These are phyloP conservation scores for Aegle marmelos DNA, from an alignment of 345 rosid species.

Conservation along the genomic window DNA sequence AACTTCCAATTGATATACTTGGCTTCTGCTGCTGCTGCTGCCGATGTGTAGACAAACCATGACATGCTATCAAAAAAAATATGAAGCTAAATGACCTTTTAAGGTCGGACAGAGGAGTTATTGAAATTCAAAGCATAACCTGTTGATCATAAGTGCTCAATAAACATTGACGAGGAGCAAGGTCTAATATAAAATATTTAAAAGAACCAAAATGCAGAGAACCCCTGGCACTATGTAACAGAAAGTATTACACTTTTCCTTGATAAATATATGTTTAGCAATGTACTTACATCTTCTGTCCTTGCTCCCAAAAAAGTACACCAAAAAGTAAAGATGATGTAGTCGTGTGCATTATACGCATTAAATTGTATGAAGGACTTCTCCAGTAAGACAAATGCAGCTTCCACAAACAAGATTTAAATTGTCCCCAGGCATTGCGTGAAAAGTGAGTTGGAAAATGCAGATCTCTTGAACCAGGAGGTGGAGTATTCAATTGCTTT, in stretches of 20 bases:
- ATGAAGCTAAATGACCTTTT: neutral
- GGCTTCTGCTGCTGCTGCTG: too few species aligned
- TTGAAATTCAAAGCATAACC: neutral
- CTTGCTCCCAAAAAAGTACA: slow-evolving; percentile 65
- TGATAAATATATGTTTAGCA: too few species aligned
- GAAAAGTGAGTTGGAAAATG: slow-evolving; percentile 52
- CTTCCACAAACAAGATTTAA: slow-evolving; percentile 78
- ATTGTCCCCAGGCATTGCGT: slow-evolving; percentile 60
- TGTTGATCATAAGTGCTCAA: neutral
- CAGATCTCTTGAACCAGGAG: slow-evolving; percentile 46
- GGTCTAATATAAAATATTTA: too few species aligned
- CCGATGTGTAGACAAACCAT: neutral
- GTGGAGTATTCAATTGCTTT: slow-evolving; percentile 43
- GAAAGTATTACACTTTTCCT: too few species aligned
- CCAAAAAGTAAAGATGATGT: slow-evolving; percentile 55
- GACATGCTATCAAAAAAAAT: neutral
- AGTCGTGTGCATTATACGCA: slow-evolving; percentile 34
- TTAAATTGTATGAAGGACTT: slow-evolving; percentile 70
- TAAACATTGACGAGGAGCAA: too few species aligned
- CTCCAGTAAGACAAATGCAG: slow-evolving; percentile 80
- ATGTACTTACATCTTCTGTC: slow-evolving; percentile 53
- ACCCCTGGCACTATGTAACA: too few species aligned
- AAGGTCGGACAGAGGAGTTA: neutral
- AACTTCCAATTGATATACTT: too few species aligned
- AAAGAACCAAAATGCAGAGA: too few species aligned